Base-by-base conservation (phyloP, 805 yeast species). In the Jamesozyma lodderae region DNA sequence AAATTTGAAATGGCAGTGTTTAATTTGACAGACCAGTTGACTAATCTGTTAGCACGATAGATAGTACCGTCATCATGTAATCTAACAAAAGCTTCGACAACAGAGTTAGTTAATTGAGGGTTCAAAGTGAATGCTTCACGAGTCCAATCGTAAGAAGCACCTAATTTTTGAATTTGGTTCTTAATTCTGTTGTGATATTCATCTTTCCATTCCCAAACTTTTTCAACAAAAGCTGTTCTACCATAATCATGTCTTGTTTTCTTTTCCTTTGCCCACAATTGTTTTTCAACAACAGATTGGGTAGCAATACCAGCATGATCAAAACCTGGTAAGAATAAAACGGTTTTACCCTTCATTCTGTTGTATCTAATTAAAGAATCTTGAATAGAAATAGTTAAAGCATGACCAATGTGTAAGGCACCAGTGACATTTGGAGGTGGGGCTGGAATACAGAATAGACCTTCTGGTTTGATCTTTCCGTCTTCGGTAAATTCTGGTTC, bases 401-500 rank as follows among this genome's bases (percentile, higher is more conserved):
- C 98, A 64, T 92, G 98, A 52, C 98, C 98, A 63, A 92, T 92
- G 64, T 92, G 98, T 51, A 92, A 73, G 33, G 97, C 96, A 67
- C 98, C 98, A 34, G 98, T 92, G 47, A 92, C 95, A 62, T 92
- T 92, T 59, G 98, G 98, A 45, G 98, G 98, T 28, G 98, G 98
- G n/a, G 95, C 92, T 28, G 97, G 96, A 53, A 92, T 85, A 45
- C 81, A 73, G 65, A 90, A 92, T 15, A 71, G 58, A 51, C 97
- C 97, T 55, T 77, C 88, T 31, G 92, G 83, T 58, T 80, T 80
- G 49, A 75, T 55, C 33, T 78, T 64, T 33, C 96, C 96, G 55
- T 79, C 79, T 41, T 66, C 72, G 32, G 79, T 70, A 49, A 82
- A 78, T 59, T 84, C 83, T 15, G 98, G 98, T 64, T 81, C 80